A percentile compares a stretch with the other conserved stretches of the same genome.
phyloP scores from a whole-genome alignment of 306 rosid genomes.

The Pyrus pyrifolia region DNA sequence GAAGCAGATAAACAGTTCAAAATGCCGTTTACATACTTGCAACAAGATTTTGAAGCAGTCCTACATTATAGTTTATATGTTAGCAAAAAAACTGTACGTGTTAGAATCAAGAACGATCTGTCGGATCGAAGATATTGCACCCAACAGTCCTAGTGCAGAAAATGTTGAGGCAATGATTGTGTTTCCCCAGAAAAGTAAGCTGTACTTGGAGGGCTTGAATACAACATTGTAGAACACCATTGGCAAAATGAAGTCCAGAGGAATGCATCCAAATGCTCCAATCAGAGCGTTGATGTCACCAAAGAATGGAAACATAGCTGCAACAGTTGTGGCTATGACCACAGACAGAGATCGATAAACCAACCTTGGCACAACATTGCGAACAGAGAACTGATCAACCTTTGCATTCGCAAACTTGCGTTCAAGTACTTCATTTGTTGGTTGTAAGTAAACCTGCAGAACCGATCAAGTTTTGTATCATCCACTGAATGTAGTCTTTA shows the following conservation, averaged over 20 bases:
- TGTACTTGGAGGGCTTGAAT: conserved; percentile 67
- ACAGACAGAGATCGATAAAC: conserved; percentile 56
- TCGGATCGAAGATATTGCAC: no score
- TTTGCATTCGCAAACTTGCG: conserved; percentile 51
- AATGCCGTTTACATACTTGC: no score
- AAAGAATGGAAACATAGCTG: conserved; percentile 88
- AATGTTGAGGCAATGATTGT: neutral
- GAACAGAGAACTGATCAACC: conserved; percentile 42
- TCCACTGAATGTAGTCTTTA: no score
- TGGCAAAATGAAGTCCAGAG: conserved; percentile 77
- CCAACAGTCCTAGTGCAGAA: no score
- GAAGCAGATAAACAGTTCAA: no score
- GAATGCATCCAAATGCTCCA: conserved; percentile 81
- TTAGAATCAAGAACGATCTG: no score
- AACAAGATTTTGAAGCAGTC: no score
- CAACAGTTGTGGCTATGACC: conserved; percentile 45
- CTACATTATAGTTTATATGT: no score
- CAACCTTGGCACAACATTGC: conserved; percentile 62
- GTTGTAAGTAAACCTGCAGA: conserved; percentile 67
- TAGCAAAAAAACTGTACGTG: no score
- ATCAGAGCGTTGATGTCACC: conserved; percentile 67
- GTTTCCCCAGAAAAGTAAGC: conserved; percentile 51
- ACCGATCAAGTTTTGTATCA: no score
- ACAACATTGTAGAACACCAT: conserved; percentile 61
- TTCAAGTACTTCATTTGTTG: conserved; percentile 69